These are phyloP conservation scores for Apophysomyces ossiformis DNA, from an alignment of 371 early-diverging fungal species.

Conservation along the genomic window DNA sequence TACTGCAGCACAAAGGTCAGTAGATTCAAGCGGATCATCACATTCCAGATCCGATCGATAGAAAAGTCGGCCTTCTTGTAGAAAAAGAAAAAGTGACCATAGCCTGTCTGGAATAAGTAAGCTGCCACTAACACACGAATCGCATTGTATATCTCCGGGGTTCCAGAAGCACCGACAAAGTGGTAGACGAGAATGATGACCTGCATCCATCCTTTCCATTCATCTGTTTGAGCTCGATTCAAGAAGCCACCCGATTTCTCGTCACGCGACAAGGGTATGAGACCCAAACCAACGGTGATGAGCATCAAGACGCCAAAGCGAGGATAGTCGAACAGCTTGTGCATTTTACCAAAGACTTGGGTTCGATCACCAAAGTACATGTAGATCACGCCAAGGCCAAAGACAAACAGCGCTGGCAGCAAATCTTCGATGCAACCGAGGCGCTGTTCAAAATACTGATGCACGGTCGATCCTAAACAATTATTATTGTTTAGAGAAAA, in stretches of 20 bases:
- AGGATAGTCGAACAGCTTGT: constrained; percentile 56
- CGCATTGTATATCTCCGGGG: constrained; percentile 69
- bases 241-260: constrained; percentile 50
- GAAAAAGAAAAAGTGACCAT: constrained; percentile 76
- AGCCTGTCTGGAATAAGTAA: constrained; percentile 83
- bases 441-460: background rate
- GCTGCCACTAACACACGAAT: constrained; percentile 76
- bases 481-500: too few relatives aligned
- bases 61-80: constrained; percentile 74
- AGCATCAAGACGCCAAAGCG: constrained; percentile 52
- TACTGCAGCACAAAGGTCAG: constrained; percentile 69
- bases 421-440: background rate
- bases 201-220: constrained; percentile 93
- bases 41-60: constrained; percentile 58
- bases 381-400: constrained; percentile 55
- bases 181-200: constrained; percentile 76
- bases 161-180: constrained; percentile 66
- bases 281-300: constrained; percentile 45
- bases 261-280: constrained; percentile 52
- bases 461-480: constrained; percentile 4
- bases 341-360: constrained; percentile 67
- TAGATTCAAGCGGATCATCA: constrained; percentile 73
- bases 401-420: constrained; percentile 42
- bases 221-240: constrained; percentile 78
- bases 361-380: constrained; percentile 73